Evolutionary conservation across 345 rosid genomes (phyloP).

Genomic region (Salix viminalis): DNA sequence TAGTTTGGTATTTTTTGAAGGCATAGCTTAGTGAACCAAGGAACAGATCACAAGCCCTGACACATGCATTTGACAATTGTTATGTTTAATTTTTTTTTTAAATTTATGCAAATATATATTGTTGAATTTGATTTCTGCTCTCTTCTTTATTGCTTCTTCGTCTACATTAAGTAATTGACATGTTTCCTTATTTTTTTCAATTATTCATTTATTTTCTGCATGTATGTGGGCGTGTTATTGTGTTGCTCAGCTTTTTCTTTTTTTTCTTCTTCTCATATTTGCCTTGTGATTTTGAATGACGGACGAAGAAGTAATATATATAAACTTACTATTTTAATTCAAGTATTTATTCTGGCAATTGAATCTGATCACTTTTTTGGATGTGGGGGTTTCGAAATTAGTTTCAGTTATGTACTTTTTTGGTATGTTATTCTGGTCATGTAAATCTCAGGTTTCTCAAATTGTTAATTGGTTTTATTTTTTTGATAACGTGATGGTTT

Average conservation of each 20-base stretch:
- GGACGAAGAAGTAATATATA: not conserved
- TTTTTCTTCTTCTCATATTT: not conserved
- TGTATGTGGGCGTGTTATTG: not conserved
- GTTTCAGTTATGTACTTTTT: not conserved
- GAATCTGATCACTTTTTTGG: not conserved
- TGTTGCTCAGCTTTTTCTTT: not conserved
- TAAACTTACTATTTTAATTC: not conserved
- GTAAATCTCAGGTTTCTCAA: not conserved
- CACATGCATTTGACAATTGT: not conserved
- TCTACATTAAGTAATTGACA: not conserved
- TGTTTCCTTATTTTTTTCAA: not conserved
- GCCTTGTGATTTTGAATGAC: not conserved
- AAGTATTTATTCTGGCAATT: not conserved
- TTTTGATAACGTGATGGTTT: not conserved
- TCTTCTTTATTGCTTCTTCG: not conserved
- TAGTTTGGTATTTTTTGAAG: conserved; percentile 20
- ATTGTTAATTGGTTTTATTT: not conserved
- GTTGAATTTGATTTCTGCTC: not conserved
- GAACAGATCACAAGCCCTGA: conserved; percentile 25
- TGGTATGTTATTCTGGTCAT: not conserved
- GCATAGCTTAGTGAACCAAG: conserved; percentile 4
- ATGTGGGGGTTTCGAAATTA: not conserved
- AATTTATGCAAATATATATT: not conserved
- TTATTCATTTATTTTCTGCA: not conserved
- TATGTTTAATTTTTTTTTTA: not conserved